Evolutionary conservation across 345 rosid genomes (phyloP).

Genomic region (Euphorbia tirucalli): DNA sequence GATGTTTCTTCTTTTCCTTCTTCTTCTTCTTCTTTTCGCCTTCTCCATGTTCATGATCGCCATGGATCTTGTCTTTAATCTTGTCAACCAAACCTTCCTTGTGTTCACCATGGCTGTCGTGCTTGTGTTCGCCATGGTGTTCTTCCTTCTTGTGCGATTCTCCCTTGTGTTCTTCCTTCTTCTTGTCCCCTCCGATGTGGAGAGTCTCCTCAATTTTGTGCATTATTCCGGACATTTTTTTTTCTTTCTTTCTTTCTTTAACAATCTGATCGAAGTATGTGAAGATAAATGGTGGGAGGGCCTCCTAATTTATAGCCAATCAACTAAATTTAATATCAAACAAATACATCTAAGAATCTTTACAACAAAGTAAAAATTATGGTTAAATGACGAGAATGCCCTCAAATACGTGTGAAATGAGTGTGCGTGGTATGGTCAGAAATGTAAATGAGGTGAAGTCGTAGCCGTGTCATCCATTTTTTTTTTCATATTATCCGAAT

Average conservation of each 20-base stretch:
- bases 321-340: background rate
- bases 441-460: background rate
- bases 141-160: background rate
- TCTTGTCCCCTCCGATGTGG: conserved; percentile 54
- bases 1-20: conserved; percentile 42
- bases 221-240: conserved; percentile 59
- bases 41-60: conserved; percentile 20
- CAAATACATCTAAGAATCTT: background rate
- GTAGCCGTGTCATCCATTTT: too few relatives aligned
- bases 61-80: conserved; percentile 51
- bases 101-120: conserved; percentile 17
- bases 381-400: conserved; percentile 1
- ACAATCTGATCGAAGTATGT: background rate
- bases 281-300: background rate
- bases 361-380: too few relatives aligned
- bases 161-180: conserved; percentile 42
- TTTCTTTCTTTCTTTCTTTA: background rate
- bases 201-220: conserved; percentile 66
- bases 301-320: conserved; percentile 2
- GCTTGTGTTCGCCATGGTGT: conserved; percentile 1
- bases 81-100: conserved; percentile 51
- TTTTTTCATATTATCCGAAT: background rate
- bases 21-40: conserved; percentile 43
- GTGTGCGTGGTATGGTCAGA: background rate
- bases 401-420: background rate